These are phyloP conservation scores for Exophiala dermatitidis DNA, from an alignment of 2,329 filamentous ascomycete genomes.

Conservation along the genomic window DNA sequence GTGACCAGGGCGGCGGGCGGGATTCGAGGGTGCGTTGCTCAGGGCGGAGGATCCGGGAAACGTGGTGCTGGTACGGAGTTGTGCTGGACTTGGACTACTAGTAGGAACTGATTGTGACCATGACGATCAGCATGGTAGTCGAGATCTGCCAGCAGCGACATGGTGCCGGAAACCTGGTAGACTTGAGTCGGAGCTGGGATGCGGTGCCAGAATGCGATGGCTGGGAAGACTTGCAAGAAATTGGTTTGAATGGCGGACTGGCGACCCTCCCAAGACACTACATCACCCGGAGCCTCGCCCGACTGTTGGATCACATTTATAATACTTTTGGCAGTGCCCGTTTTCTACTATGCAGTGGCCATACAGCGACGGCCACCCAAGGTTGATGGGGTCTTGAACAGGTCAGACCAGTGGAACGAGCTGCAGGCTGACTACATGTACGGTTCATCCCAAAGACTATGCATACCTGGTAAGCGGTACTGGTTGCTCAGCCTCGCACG, in stretches of 20 bases:
- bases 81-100: too few species aligned
- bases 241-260: neutral
- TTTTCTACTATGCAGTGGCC: too few species aligned
- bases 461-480: neutral
- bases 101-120: too few species aligned
- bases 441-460: neutral
- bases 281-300: too few species aligned
- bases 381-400: neutral
- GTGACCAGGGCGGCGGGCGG: too few species aligned
- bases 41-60: too few species aligned
- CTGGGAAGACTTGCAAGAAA: constrained; percentile 1
- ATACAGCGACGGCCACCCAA: too few species aligned
- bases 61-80: too few species aligned
- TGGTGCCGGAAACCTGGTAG: neutral
- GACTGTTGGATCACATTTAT: too few species aligned
- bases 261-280: too few species aligned
- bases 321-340: too few species aligned
- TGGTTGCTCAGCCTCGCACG: neutral
- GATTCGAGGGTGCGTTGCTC: too few species aligned
- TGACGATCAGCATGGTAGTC: neutral
- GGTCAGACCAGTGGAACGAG: neutral
- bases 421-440: neutral
- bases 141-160: neutral
- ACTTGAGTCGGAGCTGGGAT: neutral
- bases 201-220: constrained; percentile 16